These are phyloP conservation scores for Leishmania guyanensis DNA, from an alignment of 208 protist species.

Conservation along the genomic window DNA sequence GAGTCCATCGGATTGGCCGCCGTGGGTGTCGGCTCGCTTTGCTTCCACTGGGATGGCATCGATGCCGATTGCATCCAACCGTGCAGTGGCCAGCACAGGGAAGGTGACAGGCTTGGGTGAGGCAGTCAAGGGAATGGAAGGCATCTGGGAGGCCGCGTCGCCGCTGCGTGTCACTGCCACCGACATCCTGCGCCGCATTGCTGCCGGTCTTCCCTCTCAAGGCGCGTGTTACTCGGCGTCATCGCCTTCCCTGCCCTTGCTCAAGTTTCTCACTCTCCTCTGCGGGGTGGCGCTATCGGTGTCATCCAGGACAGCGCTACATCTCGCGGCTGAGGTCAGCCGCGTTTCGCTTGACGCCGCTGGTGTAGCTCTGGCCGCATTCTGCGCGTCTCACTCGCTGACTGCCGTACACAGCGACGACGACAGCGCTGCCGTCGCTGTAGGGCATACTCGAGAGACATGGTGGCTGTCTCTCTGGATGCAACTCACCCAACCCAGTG, in stretches of 20 bases:
- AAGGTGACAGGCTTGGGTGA: background rate
- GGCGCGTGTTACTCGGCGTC: background rate
- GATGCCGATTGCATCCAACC: background rate
- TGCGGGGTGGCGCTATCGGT: constrained; percentile 42
- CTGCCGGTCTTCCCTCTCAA: constrained; percentile 5
- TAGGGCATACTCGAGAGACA: background rate
- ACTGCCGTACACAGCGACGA: background rate
- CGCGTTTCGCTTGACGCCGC: constrained; percentile 22
- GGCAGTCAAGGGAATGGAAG: background rate
- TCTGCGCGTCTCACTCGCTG: constrained; percentile 15
- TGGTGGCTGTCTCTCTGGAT: constrained; percentile 31
- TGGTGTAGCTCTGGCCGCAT: constrained; percentile 17
- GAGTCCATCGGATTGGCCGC: constrained; percentile 33
- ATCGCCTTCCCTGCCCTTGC: constrained; percentile 10
- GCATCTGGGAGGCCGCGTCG: constrained; percentile 2
- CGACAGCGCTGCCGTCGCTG: background rate
- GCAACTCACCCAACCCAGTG: constrained; percentile 15
- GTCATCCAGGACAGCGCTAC: constrained; percentile 24
- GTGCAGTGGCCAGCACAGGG: background rate
- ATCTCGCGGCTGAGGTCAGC: constrained; percentile 22
- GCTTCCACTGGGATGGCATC: constrained; percentile 13
- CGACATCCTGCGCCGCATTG: constrained; percentile 8
- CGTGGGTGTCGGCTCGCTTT: constrained; percentile 32
- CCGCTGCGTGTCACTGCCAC: constrained; percentile 22
- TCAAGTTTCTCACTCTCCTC: constrained; percentile 30